A percentile compares a stretch with the other conserved stretches of the same genome.
Evolutionary conservation across 345 rosid species (phyloP).

Genomic region (Pseudoturritis turrita): DNA sequence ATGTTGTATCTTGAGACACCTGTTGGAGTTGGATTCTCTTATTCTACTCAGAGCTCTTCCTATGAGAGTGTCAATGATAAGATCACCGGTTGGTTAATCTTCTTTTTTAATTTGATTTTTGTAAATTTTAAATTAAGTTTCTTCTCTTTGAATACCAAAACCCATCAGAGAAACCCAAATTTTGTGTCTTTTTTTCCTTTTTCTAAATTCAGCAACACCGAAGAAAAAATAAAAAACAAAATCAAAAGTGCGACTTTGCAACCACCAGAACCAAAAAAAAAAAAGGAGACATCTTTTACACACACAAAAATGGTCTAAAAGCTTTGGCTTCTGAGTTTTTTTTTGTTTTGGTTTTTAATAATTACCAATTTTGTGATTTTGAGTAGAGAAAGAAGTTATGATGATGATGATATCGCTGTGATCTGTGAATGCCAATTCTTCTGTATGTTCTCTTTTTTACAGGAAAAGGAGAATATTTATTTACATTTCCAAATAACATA

Average conservation of each 20-base stretch:
- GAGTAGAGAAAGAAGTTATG: not conserved
- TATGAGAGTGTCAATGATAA: slow-evolving; percentile 70
- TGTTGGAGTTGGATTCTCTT: slow-evolving; percentile 97
- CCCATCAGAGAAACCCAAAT: not conserved
- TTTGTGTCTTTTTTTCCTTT: slow-evolving; percentile 6
- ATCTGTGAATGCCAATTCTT: slow-evolving; percentile 24
- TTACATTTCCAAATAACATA: not conserved
- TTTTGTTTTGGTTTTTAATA: not conserved
- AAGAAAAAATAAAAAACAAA: not conserved
- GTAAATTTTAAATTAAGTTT: too few relatives aligned
- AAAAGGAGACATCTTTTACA: not conserved
- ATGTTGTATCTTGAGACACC: slow-evolving; percentile 93
- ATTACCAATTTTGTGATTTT: not conserved
- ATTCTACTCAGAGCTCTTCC: slow-evolving; percentile 55
- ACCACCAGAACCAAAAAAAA: not conserved
- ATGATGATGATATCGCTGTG: slow-evolving; percentile 18
- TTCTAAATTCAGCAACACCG: not conserved
- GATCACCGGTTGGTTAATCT: slow-evolving; percentile 74
- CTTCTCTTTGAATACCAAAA: not conserved
- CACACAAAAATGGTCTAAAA: not conserved
- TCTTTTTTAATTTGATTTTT: too few relatives aligned
- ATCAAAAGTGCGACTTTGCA: slow-evolving; percentile 10
- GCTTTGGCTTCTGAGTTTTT: not conserved
- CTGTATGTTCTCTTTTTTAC: slow-evolving; percentile 26
- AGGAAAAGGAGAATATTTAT: not conserved